phyloP scores from a whole-genome alignment of 148 eudicot genomes.

The Silene latifolia region DNA sequence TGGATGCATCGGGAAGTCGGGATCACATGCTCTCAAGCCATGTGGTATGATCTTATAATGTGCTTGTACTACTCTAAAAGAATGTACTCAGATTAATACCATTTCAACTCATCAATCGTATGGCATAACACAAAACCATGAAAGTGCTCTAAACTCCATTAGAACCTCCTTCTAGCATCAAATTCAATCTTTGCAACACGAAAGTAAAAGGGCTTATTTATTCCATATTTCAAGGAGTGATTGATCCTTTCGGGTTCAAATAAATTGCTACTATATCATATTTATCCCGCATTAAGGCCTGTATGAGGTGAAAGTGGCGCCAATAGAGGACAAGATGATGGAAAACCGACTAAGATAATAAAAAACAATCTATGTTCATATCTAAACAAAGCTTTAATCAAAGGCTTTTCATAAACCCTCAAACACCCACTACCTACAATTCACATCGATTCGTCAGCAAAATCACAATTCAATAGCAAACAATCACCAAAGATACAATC shows the following conservation, averaged over 20 bases:
- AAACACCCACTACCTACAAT: neutral
- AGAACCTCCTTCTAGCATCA: neutral
- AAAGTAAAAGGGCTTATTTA: neutral
- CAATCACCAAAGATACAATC: slow-evolving; percentile 1
- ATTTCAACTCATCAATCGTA: neutral
- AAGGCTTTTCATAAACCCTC: neutral
- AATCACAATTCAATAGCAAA: neutral
- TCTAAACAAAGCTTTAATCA: neutral
- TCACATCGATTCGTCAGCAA: neutral
- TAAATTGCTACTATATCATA: no score
- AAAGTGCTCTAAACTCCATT: neutral
- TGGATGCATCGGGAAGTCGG: neutral
- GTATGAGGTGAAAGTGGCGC: no score
- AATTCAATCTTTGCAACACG: neutral
- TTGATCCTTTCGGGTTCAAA: neutral
- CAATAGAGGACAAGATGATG: no score
- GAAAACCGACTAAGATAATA: no score
- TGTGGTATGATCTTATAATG: neutral
- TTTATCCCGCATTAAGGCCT: no score
- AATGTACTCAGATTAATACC: neutral
- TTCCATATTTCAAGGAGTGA: neutral
- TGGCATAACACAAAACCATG: neutral
- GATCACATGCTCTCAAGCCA: neutral
- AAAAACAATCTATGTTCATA: no score
- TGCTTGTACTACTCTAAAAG: neutral